Base-by-base conservation (phyloP, 1,284 basidiomycete genomes). In the Fomitopsis betulina region DNA sequence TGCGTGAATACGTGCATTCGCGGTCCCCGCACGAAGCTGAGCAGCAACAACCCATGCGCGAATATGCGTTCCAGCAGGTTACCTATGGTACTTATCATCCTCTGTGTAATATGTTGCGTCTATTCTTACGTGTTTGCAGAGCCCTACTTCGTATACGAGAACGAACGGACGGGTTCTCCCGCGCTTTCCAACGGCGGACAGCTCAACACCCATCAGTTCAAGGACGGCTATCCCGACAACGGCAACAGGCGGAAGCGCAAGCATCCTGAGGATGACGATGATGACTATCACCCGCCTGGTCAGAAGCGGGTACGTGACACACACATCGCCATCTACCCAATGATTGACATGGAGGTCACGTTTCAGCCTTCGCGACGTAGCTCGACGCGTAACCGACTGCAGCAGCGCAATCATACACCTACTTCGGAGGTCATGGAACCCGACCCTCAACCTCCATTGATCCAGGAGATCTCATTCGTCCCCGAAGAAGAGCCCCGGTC, bases 231-330 rank as follows among this genome's bases (percentile, higher is more conserved):
- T 60, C 73, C 73, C 37, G 77, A 77, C 47, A 69, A 69, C 33
- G 67, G 75, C 33, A 74, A 77, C 15, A 79, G 77, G 60, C 72
- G 70, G 72, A 88, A 83, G 73, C 78, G 81, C 53, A 81, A 81
- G 60, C 49, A 51, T 6, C 79, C 77, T 64, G 68, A 67, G 62
- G 75, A 80, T 58, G 77, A 81, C 51, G 82, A 83, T 61, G 74
- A 76, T 15, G 85, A 85, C 62, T 82, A 85, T 66, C 75, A 78
- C 38, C 79, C 81, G 58, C 78, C 81, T 8, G 74, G 67, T 35
- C 73, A 75, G 54, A 81, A 79, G 74, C 81, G 85, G 64, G 83
- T 86, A 69, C 68, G 86, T 76, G 21, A 35, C 21, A 57, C 21
- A 50, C 47, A 52, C 10, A 9, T 42, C 17, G 40, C 8, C n/a